Base-by-base conservation (phyloP, 1,139 yeast species). In the Kluyveromyces sp. region DNA sequence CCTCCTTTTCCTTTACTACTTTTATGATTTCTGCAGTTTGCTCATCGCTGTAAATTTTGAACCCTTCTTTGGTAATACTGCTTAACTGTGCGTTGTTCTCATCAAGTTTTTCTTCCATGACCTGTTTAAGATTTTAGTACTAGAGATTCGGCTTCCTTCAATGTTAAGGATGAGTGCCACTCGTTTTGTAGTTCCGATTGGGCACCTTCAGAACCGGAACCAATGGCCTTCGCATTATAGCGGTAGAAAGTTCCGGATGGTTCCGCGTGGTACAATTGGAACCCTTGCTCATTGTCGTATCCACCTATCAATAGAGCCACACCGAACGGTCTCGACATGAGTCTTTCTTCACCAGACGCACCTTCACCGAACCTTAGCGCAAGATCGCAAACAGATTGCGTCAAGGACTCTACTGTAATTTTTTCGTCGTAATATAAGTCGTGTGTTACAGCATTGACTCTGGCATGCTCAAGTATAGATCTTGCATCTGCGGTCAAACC, bases 241-340 rank as follows among this genome's bases (percentile, higher is more conserved):
- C 95, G 79, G 72, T 92, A 94, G 60, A 89, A 94, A 1, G 99
- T 92, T 51, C 99, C 99, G 21, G 96, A 85, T 37, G 99, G 98
- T 68, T 94, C 99, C n/a, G 98, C 96, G 65, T 94, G 97, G 66
- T 86, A 85, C 62, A 94, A 77, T 68, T 92, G 98, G 45, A 97
- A 96, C 0, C 98, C 98, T 60, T 87, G 83, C 58, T 88, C 95
- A 51, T 79, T 74, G 69, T 92, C 98, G 57, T 82, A 76, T 43
- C 99, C 99, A 6, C 98, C 98, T 63, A 94, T 84, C 62, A 94
- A 77, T 55, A 94, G 72, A 2, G 99, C 99, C 45, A 94, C 99
- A 64, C 99, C 99, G 67, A 94, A 94, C 7, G 99, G 99, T 70
- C 99, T 81, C 3, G 97, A 88, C 99, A 94, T 94, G 58, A 90